Conservation (phyloP, 2,329 filamentous ascomycete species). For the Fusarium sp. region DNA sequence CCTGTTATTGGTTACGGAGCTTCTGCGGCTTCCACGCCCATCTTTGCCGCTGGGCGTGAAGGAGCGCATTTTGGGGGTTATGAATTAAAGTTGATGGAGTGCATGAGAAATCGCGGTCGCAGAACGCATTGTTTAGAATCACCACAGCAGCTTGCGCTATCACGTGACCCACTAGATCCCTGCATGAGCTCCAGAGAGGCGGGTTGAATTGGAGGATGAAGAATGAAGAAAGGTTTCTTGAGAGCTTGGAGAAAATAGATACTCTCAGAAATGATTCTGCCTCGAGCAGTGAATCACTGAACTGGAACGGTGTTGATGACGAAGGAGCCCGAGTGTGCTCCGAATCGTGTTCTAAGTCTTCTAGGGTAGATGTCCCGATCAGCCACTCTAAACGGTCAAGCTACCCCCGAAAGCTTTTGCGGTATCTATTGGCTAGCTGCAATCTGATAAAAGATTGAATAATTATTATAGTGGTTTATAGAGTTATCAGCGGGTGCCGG, state of each 20-base stretch:
- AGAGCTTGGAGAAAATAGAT: background rate
- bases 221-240: background rate
- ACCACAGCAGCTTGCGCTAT: conserved; percentile 37
- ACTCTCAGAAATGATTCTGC: background rate
- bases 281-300: background rate
- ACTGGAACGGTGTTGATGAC: background rate
- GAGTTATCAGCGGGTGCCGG: background rate
- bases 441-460: no score
- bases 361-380: background rate
- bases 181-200: background rate
- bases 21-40: conserved; percentile 45
- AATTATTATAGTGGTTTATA: background rate
- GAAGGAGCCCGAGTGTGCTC: background rate
- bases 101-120: conserved; percentile 22
- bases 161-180: conserved; percentile 33
- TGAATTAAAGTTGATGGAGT: conserved; percentile 1
- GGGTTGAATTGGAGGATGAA: background rate
- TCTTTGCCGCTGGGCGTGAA: conserved; percentile 50
- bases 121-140: conserved; percentile 29
- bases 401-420: background rate
- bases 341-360: background rate
- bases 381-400: background rate
- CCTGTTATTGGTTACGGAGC: conserved; percentile 45
- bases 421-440: background rate
- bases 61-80: conserved; percentile 48